Base-by-base conservation (phyloP, 169 alveolate species). In the Blepharisma undulans region DNA sequence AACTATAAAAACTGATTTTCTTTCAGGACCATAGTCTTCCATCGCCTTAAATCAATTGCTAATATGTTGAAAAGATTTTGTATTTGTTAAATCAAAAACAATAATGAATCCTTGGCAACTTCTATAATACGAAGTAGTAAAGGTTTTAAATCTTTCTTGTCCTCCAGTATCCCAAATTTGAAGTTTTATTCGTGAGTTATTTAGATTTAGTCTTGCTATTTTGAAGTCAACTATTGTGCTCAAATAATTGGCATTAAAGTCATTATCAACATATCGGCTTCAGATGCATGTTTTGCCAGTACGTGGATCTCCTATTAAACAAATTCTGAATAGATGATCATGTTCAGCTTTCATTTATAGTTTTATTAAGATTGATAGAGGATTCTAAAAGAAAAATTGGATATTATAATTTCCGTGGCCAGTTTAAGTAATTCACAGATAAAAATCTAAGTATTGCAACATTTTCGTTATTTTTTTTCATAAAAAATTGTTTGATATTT, bases 1-100 rank as follows among this genome's bases (percentile, higher is more conserved):
- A 76, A 99, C 99, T 76, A 99, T 95, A 93, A 98, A 96, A 80
- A 99, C n/a, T n/a, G n/a, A n/a, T n/a, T n/a, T n/a, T n/a, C n/a
- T n/a, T 33, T 81, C 25, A 14, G 88, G 88, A 22, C 88, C 88
- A 14, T 27, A 18, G 12, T 25, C 76, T 81, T 29, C 18, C 16
- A 81, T 12, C 25, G n/a, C n/a, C n/a, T n/a, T n/a, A n/a, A n/a
- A n/a, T n/a, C 91, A 91, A 36, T 72, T 59, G 16, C 87, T 80
- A 12, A 92, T 59, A 78, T 74, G 90, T 88, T 93, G 89, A 82
- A 95, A 97, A 27, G 97, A 91, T n/a, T 94, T 95, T 79, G 88
- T 81, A 78, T 95, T 95, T 7, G 98, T 95, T n/a, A 97, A 93
- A 91, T 96, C 98, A 94, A 95, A 97, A 14, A 97, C 98, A 12